Conservation (phyloP, 768 basidiomycete species). For the Infundibulicybe gibba region DNA sequence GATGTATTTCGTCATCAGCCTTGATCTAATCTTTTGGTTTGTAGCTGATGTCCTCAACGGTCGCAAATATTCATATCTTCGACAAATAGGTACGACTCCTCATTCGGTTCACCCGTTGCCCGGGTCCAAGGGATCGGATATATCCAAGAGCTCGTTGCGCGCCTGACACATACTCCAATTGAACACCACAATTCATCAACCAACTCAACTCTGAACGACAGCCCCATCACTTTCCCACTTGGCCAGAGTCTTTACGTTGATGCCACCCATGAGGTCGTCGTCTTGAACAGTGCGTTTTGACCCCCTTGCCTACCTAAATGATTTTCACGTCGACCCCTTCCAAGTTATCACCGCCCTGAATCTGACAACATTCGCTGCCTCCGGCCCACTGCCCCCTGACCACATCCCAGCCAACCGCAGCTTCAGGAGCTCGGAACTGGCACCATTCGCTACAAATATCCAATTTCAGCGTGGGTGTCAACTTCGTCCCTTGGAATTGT, state of each 20-base stretch:
- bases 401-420: conserved; percentile 63
- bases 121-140: conserved; percentile 78
- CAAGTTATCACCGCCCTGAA: conserved; percentile 84
- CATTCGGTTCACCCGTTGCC: conserved; percentile 80
- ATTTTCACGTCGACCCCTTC: conserved; percentile 1
- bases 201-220: conserved; percentile 77
- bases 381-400: conserved; percentile 73
- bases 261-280: conserved; percentile 89
- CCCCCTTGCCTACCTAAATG: background rate
- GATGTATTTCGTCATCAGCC: conserved; percentile 26
- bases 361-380: conserved; percentile 64
- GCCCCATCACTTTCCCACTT: conserved; percentile 66
- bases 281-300: conserved; percentile 65
- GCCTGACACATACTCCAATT: conserved; percentile 76
- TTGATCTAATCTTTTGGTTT: conserved; percentile 66
- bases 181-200: conserved; percentile 74
- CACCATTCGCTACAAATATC: conserved; percentile 86
- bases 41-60: conserved; percentile 2
- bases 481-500: background rate
- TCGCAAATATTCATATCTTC: background rate
- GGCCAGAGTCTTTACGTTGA: conserved; percentile 78
- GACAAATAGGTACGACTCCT: conserved; percentile 57
- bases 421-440: conserved; percentile 73
- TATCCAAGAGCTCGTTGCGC: conserved; percentile 78
- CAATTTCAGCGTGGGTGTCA: conserved; percentile 75